Evolutionary conservation across 140 eudicot genomes (phyloP).

Genomic region (Senecio squalidus): DNA sequence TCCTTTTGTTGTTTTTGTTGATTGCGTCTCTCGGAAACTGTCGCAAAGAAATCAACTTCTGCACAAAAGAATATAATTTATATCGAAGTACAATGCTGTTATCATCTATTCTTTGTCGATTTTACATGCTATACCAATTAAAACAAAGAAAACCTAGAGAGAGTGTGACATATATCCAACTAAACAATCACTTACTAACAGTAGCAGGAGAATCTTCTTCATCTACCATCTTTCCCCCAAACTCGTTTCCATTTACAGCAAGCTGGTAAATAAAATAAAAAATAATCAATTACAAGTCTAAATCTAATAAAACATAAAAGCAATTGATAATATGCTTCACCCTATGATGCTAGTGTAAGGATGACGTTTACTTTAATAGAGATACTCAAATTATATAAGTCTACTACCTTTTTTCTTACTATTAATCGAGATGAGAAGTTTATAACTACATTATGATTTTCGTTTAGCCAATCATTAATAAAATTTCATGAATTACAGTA

Average conservation of each 20-base stretch:
- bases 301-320: too few species aligned
- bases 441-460: neutral
- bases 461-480: conserved; percentile 1
- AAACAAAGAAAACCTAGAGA: conserved; percentile 4
- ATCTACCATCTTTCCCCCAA: conserved; percentile 22
- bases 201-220: conserved; percentile 44
- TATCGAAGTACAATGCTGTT: neutral
- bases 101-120: neutral
- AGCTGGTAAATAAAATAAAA: conserved; percentile 25
- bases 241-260: conserved; percentile 49
- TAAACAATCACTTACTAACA: conserved; percentile 49
- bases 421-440: neutral
- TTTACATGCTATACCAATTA: conserved; percentile 9
- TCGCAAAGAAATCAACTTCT: conserved; percentile 49
- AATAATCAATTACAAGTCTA: neutral
- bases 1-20: conserved; percentile 42
- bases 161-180: conserved; percentile 4
- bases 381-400: neutral
- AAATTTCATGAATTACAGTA: neutral
- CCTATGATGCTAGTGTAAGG: too few species aligned
- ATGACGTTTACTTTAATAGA: too few species aligned
- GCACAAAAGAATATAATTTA: conserved; percentile 21
- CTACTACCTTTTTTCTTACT: neutral
- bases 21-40: conserved; percentile 45
- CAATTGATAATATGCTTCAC: too few species aligned